Evolutionary conservation across 2,329 filamentous ascomycete genomes (phyloP).

Genomic region (Aspergillus fumigatus): DNA sequence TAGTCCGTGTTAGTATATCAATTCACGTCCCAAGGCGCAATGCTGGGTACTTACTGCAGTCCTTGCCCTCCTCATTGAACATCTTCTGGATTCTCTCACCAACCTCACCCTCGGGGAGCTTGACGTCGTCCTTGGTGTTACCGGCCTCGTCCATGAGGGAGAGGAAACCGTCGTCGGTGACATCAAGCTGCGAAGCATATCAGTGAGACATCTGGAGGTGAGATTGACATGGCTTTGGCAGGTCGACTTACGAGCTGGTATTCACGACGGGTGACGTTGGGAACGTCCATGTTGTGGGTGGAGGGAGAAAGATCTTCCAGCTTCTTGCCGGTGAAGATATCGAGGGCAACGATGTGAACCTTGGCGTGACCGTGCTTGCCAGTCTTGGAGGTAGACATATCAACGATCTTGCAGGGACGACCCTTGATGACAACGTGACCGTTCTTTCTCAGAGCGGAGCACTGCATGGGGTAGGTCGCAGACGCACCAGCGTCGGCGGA

Average conservation of each 20-base stretch:
- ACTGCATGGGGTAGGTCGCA: slow-evolving; percentile 94
- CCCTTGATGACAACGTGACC: slow-evolving; percentile 97
- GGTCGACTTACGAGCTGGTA: slow-evolving; percentile 78
- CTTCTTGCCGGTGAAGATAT: slow-evolving; percentile 99
- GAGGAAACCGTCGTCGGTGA: slow-evolving; percentile 91
- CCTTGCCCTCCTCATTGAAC: slow-evolving; percentile 80
- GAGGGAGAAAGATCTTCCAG: slow-evolving; percentile 98
- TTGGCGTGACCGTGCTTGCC: slow-evolving; percentile 99
- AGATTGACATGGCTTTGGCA: neutral
- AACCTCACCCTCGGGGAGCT: slow-evolving; percentile 82
- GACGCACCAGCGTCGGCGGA: slow-evolving; percentile 95
- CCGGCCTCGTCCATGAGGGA: slow-evolving; percentile 87
- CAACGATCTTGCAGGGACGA: slow-evolving; percentile 99
- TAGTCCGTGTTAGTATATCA: neutral
- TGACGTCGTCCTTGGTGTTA: slow-evolving; percentile 90
- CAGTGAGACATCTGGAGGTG: neutral
- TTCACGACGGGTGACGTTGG: slow-evolving; percentile 84
- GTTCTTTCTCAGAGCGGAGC: slow-evolving; percentile 99
- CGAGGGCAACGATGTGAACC: slow-evolving; percentile 95
- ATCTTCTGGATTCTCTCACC: slow-evolving; percentile 80
- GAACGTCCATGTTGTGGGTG: slow-evolving; percentile 83
- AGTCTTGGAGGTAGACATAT: slow-evolving; percentile 99
- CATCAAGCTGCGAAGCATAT: slow-evolving; percentile 64
- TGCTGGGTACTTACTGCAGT: slow-evolving; percentile 69
- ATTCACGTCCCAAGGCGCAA: neutral